Percentiles rank a stretch among this genome's conserved stretches.
phyloP scores from a whole-genome alignment of 805 yeast species.

The Pichia deserticola region DNA sequence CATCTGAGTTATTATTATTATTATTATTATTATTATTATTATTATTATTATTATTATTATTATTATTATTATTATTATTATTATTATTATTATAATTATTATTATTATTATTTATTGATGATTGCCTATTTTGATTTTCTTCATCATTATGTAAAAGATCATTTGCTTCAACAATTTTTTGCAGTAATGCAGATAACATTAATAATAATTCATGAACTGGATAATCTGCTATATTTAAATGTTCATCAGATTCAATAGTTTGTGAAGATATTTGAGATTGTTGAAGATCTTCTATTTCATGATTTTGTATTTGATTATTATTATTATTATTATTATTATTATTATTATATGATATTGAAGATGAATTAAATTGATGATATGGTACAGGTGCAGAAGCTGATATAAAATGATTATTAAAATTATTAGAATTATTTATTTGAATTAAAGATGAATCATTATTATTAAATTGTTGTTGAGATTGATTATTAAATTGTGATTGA shows the following conservation, averaged over 20 bases:
- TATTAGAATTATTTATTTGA: neutral
- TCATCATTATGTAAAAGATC: slow-evolving; percentile 67
- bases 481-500: slow-evolving; percentile 10
- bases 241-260: slow-evolving; percentile 29
- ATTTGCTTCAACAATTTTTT: slow-evolving; percentile 84
- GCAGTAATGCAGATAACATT: slow-evolving; percentile 80
- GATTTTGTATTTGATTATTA: neutral
- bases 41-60: neutral
- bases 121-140: neutral
- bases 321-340: too few species aligned
- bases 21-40: slow-evolving; percentile 1
- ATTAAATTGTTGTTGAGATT: neutral
- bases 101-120: neutral
- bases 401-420: slow-evolving; percentile 3
- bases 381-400: slow-evolving; percentile 16
- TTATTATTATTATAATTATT: neutral
- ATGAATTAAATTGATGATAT: slow-evolving; percentile 7
- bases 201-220: slow-evolving; percentile 73
- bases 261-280: slow-evolving; percentile 1
- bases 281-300: neutral
- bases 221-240: slow-evolving; percentile 66
- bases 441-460: neutral
- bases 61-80: neutral
- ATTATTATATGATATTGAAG: neutral
- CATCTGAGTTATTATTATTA: slow-evolving; percentile 2